Evolutionary conservation across 108 stramenopile genomes (phyloP).

Genomic region (Cyclotella cryptica): DNA sequence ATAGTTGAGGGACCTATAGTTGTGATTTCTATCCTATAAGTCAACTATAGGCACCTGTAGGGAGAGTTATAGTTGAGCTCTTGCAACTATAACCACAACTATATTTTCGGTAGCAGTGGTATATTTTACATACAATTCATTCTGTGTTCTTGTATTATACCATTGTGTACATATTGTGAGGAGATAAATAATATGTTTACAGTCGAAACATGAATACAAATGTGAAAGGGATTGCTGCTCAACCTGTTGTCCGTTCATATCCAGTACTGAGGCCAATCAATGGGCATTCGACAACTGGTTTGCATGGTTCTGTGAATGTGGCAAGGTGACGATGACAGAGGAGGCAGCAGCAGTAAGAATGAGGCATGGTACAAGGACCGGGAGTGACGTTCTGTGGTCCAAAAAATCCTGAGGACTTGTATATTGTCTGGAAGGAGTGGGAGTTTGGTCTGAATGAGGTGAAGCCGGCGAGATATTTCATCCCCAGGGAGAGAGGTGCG

Average conservation of each 20-base stretch:
- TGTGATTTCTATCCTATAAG: too few relatives aligned
- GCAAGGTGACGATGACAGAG: not conserved
- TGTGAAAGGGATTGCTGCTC: not conserved
- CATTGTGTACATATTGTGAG: too few relatives aligned
- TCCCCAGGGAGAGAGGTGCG: conserved; percentile 32
- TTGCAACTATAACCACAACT: too few relatives aligned
- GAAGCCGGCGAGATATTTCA: conserved; percentile 46
- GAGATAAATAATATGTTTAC: too few relatives aligned
- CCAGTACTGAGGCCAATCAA: not conserved
- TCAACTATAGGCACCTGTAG: too few relatives aligned
- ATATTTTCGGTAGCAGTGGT: too few relatives aligned
- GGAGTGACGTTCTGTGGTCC: not conserved
- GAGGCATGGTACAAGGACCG: not conserved
- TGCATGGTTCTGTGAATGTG: not conserved
- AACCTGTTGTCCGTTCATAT: not conserved
- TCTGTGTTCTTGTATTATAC: too few relatives aligned
- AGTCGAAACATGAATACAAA: not conserved
- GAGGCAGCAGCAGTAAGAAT: not conserved
- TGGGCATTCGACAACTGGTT: not conserved
- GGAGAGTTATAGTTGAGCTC: too few relatives aligned
- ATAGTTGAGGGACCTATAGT: too few relatives aligned
- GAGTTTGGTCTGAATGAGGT: conserved; percentile 37
- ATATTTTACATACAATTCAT: too few relatives aligned
- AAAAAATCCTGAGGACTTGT: conserved; percentile 19
- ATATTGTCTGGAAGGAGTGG: conserved; percentile 51